Evolutionary conservation across 2,329 filamentous ascomycete species (phyloP).

Genomic region (Phialemoniopsis sp.): DNA sequence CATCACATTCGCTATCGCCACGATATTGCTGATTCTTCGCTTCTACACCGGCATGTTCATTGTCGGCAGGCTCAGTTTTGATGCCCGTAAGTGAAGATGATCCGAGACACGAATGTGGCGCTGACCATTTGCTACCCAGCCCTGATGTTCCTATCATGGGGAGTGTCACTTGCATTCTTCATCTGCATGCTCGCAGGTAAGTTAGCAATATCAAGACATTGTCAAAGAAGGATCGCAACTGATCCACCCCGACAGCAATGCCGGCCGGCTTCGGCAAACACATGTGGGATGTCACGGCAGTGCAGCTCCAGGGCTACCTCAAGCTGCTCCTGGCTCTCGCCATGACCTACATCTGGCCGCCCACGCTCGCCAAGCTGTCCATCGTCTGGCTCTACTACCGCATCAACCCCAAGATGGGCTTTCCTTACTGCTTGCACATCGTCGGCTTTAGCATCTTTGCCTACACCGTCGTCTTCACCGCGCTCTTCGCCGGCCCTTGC

Average conservation of each 20-base stretch:
- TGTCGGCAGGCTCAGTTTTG: constrained; percentile 2
- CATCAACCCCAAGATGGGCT: constrained; percentile 8
- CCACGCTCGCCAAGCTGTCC: constrained; percentile 14
- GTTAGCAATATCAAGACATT: background rate
- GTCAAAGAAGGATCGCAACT: background rate
- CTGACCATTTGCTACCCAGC: background rate
- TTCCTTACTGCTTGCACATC: constrained; percentile 6
- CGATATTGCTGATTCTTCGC: constrained; percentile 1
- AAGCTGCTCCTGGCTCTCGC: constrained; percentile 7
- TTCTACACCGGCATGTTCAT: constrained; percentile 4
- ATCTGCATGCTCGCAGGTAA: constrained; percentile 2
- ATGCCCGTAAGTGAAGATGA: constrained; percentile 2
- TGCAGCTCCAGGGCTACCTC: constrained; percentile 3
- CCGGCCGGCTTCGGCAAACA: constrained; percentile 5
- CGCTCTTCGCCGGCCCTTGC: constrained; percentile 16
- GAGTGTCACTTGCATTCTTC: constrained; percentile 4
- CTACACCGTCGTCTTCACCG: constrained; percentile 14
- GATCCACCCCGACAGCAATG: constrained; percentile 3
- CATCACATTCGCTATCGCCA: constrained; percentile 5
- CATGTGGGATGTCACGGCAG: constrained; percentile 4
- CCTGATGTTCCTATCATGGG: constrained; percentile 5
- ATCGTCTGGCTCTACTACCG: constrained; percentile 13
- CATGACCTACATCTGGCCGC: constrained; percentile 14
- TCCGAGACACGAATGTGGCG: no score
- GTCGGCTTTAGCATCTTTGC: constrained; percentile 7